A percentile compares a stretch with the other conserved stretches of the same genome.
Conservation (phyloP, 2,329 filamentous ascomycete genomes). For the Exophiala dermatitidis region DNA sequence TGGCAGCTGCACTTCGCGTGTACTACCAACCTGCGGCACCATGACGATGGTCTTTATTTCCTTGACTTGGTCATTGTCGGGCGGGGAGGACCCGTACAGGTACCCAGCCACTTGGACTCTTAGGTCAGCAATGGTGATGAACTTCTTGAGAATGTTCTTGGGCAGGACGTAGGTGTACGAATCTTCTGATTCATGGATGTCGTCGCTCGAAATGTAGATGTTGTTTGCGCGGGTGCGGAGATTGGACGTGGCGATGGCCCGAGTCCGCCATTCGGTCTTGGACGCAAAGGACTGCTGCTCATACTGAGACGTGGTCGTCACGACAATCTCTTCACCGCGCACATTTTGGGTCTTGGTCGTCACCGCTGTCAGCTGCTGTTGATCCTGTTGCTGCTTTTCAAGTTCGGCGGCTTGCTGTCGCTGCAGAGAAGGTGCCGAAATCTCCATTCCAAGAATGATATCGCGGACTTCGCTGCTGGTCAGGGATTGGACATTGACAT, state of each 20-base stretch:
- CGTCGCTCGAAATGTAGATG: slow-evolving; percentile 95
- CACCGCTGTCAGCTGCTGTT: slow-evolving; percentile 90
- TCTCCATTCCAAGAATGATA: slow-evolving; percentile 99
- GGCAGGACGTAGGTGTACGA: slow-evolving; percentile 95
- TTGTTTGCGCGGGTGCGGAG: slow-evolving; percentile 91
- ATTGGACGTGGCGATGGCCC: slow-evolving; percentile 94
- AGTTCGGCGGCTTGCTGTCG: slow-evolving; percentile 97
- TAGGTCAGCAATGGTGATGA: slow-evolving; percentile 94
- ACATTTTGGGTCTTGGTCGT: slow-evolving; percentile 98
- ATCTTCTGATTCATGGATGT: slow-evolving; percentile 75
- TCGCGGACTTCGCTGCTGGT: slow-evolving; percentile 96
- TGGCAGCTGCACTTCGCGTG: slow-evolving; percentile 84
- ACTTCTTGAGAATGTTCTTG: slow-evolving; percentile 96
- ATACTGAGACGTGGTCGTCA: slow-evolving; percentile 95
- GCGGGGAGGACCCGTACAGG: slow-evolving; percentile 83
- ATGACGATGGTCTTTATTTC: slow-evolving; percentile 95
- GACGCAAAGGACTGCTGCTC: slow-evolving; percentile 97
- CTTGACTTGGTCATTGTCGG: slow-evolving; percentile 94
- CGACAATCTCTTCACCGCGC: slow-evolving; percentile 94
- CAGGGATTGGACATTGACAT: slow-evolving; percentile 94
- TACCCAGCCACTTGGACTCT: slow-evolving; percentile 95
- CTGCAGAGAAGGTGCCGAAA: slow-evolving; percentile 94
- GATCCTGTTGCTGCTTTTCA: slow-evolving; percentile 96
- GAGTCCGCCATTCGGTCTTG: slow-evolving; percentile 96
- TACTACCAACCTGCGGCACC: slow-evolving; percentile 91